Evolutionary conservation across 306 rosid species (phyloP), one percentile per base, ranked within the genome.

Genomic region (Quercus agrifolia): DNA sequence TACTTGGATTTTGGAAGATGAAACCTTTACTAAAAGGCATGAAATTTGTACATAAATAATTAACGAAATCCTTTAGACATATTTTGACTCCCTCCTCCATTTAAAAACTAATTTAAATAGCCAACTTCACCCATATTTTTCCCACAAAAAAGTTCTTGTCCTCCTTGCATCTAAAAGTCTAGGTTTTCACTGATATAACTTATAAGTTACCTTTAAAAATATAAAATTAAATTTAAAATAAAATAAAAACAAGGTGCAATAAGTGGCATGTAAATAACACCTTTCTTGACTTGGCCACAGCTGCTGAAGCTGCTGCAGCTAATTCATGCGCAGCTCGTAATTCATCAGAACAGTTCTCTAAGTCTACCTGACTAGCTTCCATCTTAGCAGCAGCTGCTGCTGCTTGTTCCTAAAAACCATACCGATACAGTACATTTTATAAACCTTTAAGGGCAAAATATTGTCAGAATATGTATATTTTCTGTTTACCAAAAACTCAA

Each of bases 401-500:
- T 78, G 94, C 93, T 80, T 89, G 93, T 81, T 92, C 97, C 97
- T 92, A 81, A 23, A 51, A 20, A 80, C 21, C 64, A 73, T 38
- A 56, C n/a, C 12, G 15, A 44, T 46, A 12, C 28, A 46, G 17
- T 54, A 41, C 15, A 72, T 31, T n/a, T 6, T 14, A 70, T 25
- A 10, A 44, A 14, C 56, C 51, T 19, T 35, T 17, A 54, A 13
- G 41, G 56, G 33, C 38, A 23, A 67, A 38, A 9, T 70, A 33
- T 51, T 13, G 56, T 73, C 57, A 56, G 20, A 23, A 70, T 73
- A 46, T 46, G 28, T 6, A 9, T 35, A 23, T n/a, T 56, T 30
- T 33, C 3, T 17, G 25, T 15, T 54, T 69, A 80, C 51, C 46
- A 28, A 44, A 64, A 55, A 38, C 49, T 14, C 15, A 57, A 70